Evolutionary conservation across 2,329 filamentous ascomycete genomes (phyloP).

Genomic region (Endoconidiophora laricicola): DNA sequence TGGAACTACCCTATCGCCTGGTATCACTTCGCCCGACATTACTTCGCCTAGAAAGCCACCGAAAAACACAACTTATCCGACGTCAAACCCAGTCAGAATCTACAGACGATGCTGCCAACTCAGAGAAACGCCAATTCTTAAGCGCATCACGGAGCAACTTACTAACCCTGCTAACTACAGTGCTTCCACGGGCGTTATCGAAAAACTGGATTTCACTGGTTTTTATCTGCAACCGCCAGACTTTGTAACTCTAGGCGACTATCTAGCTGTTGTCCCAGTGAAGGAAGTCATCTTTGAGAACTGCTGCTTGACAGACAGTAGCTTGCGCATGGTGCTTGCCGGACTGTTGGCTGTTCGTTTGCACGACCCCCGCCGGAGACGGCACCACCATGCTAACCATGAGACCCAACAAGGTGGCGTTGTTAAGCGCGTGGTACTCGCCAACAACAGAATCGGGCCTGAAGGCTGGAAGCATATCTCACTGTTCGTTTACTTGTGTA

Average conservation of each 20-base stretch:
- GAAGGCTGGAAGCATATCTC: constrained; percentile 88
- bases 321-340: constrained; percentile 69
- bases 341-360: constrained; percentile 68
- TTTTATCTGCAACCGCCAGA: constrained; percentile 74
- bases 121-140: constrained; percentile 79
- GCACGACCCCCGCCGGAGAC: constrained; percentile 33
- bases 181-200: constrained; percentile 55
- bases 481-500: constrained; percentile 79
- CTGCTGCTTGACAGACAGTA: constrained; percentile 73
- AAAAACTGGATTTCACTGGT: constrained; percentile 66
- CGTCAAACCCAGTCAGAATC: constrained; percentile 79
- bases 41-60: constrained; percentile 17
- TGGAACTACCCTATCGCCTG: neutral
- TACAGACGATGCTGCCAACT: constrained; percentile 91
- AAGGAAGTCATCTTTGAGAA: constrained; percentile 76
- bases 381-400: constrained; percentile 18
- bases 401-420: constrained; percentile 45
- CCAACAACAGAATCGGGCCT: constrained; percentile 76
- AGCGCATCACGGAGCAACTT: constrained; percentile 81
- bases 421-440: constrained; percentile 72
- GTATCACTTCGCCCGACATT: constrained; percentile 12
- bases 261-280: constrained; percentile 82
- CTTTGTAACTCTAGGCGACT: constrained; percentile 77
- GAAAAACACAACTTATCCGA: constrained; percentile 36
- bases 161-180: constrained; percentile 50